phyloP scores from a whole-genome alignment of 257 asterid genomes.

The Nicotiana noctiflora region DNA sequence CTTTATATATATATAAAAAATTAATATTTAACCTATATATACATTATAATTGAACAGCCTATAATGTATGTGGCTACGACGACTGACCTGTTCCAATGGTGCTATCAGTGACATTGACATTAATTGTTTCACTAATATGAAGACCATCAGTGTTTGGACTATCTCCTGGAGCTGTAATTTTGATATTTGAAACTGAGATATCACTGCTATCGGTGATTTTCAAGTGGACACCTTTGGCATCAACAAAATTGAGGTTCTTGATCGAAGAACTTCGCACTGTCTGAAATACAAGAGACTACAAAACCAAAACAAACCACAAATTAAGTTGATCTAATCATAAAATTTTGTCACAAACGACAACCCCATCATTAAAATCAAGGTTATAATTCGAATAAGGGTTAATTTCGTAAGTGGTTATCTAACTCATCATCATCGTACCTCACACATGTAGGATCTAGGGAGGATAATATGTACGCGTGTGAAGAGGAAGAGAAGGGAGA shows the following conservation, averaged over 20 bases:
- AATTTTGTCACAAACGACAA: too few relatives aligned
- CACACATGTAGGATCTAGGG: too few relatives aligned
- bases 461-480: too few relatives aligned
- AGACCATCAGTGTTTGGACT: constrained; percentile 88
- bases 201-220: constrained; percentile 36
- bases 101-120: constrained; percentile 28
- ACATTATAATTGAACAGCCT: too few relatives aligned
- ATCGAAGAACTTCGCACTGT: constrained; percentile 14
- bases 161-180: constrained; percentile 47
- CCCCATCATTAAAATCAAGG: neutral
- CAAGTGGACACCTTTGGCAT: constrained; percentile 64
- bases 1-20: too few relatives aligned
- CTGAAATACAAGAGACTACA: constrained; percentile 41
- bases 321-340: too few relatives aligned
- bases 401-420: neutral
- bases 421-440: too few relatives aligned
- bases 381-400: neutral
- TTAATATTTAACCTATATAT: too few relatives aligned
- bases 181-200: constrained; percentile 20
- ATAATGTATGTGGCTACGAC: too few relatives aligned
- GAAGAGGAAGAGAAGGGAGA: too few relatives aligned
- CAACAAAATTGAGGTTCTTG: constrained; percentile 25
- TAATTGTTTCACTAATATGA: constrained; percentile 36
- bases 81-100: constrained; percentile 26
- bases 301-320: neutral